Conservation (phyloP, 1,284 basidiomycete genomes). For the Austroboletus novae-zelandiae region DNA sequence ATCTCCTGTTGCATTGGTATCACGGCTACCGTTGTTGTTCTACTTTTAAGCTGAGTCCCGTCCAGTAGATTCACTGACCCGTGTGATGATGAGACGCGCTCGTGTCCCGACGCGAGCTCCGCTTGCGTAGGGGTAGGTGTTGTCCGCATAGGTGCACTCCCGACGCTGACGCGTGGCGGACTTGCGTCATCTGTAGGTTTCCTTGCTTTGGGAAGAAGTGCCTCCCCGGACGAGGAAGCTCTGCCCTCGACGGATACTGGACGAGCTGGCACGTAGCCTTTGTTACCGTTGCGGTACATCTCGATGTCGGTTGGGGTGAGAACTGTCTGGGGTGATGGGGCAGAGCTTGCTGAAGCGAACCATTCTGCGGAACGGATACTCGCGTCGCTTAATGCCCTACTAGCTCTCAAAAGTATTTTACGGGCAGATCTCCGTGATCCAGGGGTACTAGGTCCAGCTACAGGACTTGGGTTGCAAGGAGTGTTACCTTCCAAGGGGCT, state of each 20-base stretch:
- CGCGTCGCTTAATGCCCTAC: slow-evolving; percentile 28
- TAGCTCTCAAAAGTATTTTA: slow-evolving; percentile 20
- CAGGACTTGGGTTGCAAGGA: neutral
- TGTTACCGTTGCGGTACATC: slow-evolving; percentile 23
- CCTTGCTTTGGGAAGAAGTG: neutral
- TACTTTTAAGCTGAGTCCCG: neutral
- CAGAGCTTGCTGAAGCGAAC: slow-evolving; percentile 25
- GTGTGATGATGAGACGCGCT: slow-evolving; percentile 19
- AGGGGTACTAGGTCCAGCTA: slow-evolving; percentile 3
- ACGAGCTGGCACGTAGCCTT: slow-evolving; percentile 7
- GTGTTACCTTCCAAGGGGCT: slow-evolving; percentile 6
- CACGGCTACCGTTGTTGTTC: neutral
- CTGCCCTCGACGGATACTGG: neutral
- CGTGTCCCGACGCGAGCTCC: slow-evolving; percentile 27
- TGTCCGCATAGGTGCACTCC: slow-evolving; percentile 36
- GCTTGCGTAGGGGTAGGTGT: slow-evolving; percentile 35
- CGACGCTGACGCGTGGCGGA: slow-evolving; percentile 34
- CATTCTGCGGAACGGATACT: slow-evolving; percentile 34
- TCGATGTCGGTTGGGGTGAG: slow-evolving; percentile 27
- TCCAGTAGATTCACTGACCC: neutral
- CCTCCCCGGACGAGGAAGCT: slow-evolving; percentile 1
- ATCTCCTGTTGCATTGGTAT: neutral
- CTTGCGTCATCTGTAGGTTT: slow-evolving; percentile 6
- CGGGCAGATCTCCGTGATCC: slow-evolving; percentile 15
- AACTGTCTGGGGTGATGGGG: slow-evolving; percentile 7